Conservation (phyloP, 148 eudicot species). For the Amaranthus cruentus region DNA sequence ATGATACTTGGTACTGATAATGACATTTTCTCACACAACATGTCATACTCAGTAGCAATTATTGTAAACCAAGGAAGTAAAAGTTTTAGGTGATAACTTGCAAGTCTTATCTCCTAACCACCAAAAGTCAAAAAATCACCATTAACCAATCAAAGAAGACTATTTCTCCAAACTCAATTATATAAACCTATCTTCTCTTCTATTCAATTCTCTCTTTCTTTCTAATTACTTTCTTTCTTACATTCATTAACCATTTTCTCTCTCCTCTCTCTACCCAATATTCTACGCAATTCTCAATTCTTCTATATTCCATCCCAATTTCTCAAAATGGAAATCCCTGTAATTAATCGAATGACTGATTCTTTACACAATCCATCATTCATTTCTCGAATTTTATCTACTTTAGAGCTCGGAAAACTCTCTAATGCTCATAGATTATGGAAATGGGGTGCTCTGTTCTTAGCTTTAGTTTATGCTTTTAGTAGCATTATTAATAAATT, state of each 20-base stretch:
- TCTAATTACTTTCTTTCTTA: neutral
- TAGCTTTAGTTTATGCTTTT: conserved; percentile 54
- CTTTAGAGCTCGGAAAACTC: conserved; percentile 27
- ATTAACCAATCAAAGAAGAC: conserved; percentile 8
- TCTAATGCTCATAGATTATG: conserved; percentile 39
- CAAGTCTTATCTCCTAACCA: conserved; percentile 25
- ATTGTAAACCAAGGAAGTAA: too few relatives aligned
- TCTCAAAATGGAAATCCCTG: conserved; percentile 47
- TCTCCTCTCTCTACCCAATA: too few relatives aligned
- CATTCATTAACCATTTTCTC: neutral
- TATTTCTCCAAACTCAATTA: conserved; percentile 17
- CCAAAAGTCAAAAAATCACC: neutral
- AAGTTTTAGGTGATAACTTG: neutral
- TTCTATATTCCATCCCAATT: too few relatives aligned
- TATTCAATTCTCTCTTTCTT: conserved; percentile 8
- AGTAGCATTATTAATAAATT: conserved; percentile 39
- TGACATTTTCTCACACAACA: too few relatives aligned
- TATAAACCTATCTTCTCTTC: conserved; percentile 22
- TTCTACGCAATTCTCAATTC: too few relatives aligned
- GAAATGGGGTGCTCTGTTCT: conserved; percentile 66
- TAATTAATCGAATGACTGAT: conserved; percentile 40
- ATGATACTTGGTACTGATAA: too few relatives aligned
- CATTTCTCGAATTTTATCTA: conserved; percentile 38
- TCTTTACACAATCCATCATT: conserved; percentile 45
- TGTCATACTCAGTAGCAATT: too few relatives aligned